Evolutionary conservation across 2,329 filamentous ascomycete species (phyloP).

Genomic region (Nemania abortiva): DNA sequence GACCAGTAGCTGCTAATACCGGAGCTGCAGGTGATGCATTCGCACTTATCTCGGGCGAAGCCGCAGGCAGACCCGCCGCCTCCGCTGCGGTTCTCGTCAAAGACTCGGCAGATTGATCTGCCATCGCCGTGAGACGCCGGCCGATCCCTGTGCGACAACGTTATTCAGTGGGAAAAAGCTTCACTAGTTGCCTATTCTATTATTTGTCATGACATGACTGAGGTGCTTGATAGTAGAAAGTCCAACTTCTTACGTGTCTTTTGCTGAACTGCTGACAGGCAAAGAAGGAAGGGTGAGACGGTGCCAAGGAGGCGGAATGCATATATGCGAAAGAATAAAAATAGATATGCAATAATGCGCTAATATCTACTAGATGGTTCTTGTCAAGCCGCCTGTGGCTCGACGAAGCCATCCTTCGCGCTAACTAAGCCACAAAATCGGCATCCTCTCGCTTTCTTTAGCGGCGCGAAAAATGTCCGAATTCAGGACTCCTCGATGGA

Average conservation of each 20-base stretch:
- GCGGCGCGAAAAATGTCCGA: slow-evolving; percentile 34
- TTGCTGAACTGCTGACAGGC: not conserved
- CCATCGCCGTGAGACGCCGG: slow-evolving; percentile 16
- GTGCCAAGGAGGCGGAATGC: not conserved
- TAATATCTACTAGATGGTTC: too few species aligned
- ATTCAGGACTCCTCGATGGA: too few species aligned
- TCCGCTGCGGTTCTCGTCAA: slow-evolving; percentile 1
- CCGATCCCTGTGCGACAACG: not conserved
- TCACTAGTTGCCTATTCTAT: not conserved
- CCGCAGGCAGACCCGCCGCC: slow-evolving; percentile 15
- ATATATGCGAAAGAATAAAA: not conserved
- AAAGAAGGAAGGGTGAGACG: not conserved
- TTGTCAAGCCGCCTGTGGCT: too few species aligned
- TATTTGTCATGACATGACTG: slow-evolving; percentile 3
- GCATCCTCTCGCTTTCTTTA: slow-evolving; percentile 13
- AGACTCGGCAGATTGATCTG: slow-evolving; percentile 17
- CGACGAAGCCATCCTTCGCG: not conserved
- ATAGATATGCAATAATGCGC: too few species aligned
- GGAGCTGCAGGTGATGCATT: slow-evolving; percentile 17
- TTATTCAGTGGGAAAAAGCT: not conserved
- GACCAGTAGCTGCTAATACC: too few species aligned
- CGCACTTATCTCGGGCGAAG: slow-evolving; percentile 43
- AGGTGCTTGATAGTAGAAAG: not conserved
- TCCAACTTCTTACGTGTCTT: not conserved
- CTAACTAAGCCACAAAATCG: slow-evolving; percentile 10